Conservation (phyloP, 306 rosid genomes). For the Quercus agrifolia region DNA sequence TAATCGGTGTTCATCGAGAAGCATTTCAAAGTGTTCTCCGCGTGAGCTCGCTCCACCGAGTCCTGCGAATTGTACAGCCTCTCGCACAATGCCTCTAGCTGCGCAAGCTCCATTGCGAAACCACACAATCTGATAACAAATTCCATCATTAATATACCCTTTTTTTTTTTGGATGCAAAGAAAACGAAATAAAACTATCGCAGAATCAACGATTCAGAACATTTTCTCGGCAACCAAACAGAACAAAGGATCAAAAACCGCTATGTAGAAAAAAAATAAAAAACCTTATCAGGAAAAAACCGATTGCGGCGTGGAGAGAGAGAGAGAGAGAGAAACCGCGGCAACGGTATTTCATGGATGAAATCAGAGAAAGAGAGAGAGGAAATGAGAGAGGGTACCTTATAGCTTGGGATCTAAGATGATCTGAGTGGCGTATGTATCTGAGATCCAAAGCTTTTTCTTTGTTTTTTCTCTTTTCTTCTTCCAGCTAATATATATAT, state of each 20-base stretch:
- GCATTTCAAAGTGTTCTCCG: constrained; percentile 58
- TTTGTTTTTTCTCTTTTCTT: background rate
- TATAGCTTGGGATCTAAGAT: background rate
- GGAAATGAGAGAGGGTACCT: background rate
- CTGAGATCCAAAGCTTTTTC: constrained; percentile 5
- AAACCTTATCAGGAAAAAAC: background rate
- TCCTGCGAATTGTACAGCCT: constrained; percentile 63
- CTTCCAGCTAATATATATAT: background rate
- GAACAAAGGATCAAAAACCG: background rate
- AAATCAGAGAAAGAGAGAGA: background rate
- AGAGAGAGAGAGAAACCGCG: background rate
- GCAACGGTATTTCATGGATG: background rate
- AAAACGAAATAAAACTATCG: background rate
- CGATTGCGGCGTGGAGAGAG: background rate
- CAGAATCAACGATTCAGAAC: background rate
- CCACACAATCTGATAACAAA: constrained; percentile 12
- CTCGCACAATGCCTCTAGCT: constrained; percentile 61
- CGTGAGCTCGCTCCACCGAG: constrained; percentile 60
- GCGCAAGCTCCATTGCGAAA: constrained; percentile 48
- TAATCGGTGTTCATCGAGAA: constrained; percentile 61
- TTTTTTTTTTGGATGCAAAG: background rate
- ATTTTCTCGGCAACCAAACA: background rate
- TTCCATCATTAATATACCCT: background rate
- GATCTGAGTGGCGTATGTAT: background rate
- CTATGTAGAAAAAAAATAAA: too few relatives aligned